A percentile compares a stretch with the other conserved stretches of the same genome.
Conservation (phyloP, 768 basidiomycete species). For the Termitomyces sp. region DNA sequence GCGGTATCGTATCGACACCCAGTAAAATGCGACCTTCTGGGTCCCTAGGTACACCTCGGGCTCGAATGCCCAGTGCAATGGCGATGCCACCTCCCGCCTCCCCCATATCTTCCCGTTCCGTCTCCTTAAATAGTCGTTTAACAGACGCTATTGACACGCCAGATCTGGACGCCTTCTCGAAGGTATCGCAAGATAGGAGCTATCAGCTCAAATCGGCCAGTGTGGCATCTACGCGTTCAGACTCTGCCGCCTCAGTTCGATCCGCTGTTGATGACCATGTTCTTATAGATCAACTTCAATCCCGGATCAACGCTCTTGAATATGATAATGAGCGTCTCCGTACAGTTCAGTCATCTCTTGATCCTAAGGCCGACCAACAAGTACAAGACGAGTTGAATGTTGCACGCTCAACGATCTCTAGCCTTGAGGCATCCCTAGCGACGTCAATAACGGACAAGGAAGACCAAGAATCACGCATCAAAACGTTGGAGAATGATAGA, state of each 20-base stretch:
- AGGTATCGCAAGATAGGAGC: slow-evolving; percentile 27
- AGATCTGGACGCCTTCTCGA: slow-evolving; percentile 30
- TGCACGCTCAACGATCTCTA: slow-evolving; percentile 29
- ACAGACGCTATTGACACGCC: slow-evolving; percentile 12
- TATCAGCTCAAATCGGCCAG: slow-evolving; percentile 30
- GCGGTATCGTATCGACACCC: slow-evolving; percentile 27
- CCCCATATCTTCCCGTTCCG: slow-evolving; percentile 38
- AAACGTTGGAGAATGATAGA: slow-evolving; percentile 40
- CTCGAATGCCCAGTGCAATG: slow-evolving; percentile 63
- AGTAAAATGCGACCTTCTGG: slow-evolving; percentile 27
- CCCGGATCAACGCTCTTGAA: slow-evolving; percentile 56
- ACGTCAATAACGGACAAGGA: slow-evolving; percentile 34
- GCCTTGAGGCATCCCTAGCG: slow-evolving; percentile 38
- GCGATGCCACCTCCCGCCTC: slow-evolving; percentile 82
- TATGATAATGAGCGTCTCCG: slow-evolving; percentile 65
- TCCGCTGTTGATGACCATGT: slow-evolving; percentile 28
- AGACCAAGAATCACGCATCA: slow-evolving; percentile 38
- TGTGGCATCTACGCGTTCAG: slow-evolving; percentile 27
- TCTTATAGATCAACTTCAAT: slow-evolving; percentile 37
- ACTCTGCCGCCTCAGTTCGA: slow-evolving; percentile 31
- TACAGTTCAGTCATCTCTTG: slow-evolving; percentile 18
- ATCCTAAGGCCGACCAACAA: slow-evolving; percentile 35
- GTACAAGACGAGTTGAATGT: slow-evolving; percentile 41
- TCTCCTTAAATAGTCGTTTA: slow-evolving; percentile 28
- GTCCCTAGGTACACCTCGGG: slow-evolving; percentile 51